These are phyloP conservation scores for Termitomyces sp. DNA, from an alignment of 768 basidiomycete species.

Conservation along the genomic window DNA sequence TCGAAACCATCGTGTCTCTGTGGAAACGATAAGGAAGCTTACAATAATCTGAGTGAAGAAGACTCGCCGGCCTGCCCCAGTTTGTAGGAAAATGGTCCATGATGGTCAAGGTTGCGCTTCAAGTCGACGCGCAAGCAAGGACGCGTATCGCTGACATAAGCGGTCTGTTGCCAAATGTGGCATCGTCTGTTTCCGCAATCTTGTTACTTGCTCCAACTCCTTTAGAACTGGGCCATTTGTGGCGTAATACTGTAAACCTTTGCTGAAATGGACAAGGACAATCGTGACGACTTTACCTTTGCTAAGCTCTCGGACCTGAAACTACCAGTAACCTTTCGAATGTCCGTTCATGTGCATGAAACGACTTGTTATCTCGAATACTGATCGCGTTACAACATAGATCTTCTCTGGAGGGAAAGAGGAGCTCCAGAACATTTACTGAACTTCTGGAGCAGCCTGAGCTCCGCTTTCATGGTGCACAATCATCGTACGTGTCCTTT, in stretches of 20 bases:
- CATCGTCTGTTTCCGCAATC: neutral
- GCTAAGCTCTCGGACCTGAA: slow-evolving; percentile 88
- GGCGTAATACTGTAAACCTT: neutral
- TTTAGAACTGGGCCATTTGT: neutral
- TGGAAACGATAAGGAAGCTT: neutral
- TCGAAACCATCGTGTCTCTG: slow-evolving; percentile 76
- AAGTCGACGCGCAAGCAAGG: slow-evolving; percentile 15
- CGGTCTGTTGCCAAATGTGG: neutral
- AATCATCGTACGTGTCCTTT: slow-evolving; percentile 54
- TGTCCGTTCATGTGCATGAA: slow-evolving; percentile 40
- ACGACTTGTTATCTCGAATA: neutral
- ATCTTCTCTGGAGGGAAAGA: slow-evolving; percentile 80
- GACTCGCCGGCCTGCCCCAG: slow-evolving; percentile 74
- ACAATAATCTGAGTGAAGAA: neutral
- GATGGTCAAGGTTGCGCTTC: slow-evolving; percentile 3
- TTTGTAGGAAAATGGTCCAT: slow-evolving; percentile 86
- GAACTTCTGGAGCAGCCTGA: slow-evolving; percentile 84
- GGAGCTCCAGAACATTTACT: slow-evolving; percentile 65
- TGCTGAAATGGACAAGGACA: slow-evolving; percentile 43
- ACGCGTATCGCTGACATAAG: slow-evolving; percentile 16
- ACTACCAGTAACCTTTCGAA: slow-evolving; percentile 80
- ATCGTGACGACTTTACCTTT: slow-evolving; percentile 88
- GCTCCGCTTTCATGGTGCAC: slow-evolving; percentile 76
- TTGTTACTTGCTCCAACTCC: neutral
- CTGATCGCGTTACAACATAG: slow-evolving; percentile 27